Conservation (phyloP, 306 rosid genomes). For the Pterocarpus santalinus region DNA sequence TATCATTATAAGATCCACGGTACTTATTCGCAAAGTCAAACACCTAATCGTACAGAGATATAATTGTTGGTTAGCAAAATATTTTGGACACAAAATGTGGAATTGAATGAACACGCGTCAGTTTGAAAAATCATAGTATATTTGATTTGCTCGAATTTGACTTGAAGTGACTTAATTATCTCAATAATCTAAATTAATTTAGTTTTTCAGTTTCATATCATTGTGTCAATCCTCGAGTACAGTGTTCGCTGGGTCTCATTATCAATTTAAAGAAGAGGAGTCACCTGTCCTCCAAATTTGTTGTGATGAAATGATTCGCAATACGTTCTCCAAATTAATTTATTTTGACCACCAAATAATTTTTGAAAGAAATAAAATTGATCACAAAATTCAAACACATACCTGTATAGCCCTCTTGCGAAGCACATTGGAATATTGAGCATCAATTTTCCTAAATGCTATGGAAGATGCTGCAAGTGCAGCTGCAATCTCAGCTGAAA, state of each 20-base stretch:
- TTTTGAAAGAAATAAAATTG: neutral
- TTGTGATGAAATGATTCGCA: neutral
- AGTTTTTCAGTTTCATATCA: no score
- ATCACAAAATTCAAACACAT: neutral
- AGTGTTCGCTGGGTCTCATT: no score
- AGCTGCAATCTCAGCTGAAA: slow-evolving; percentile 57
- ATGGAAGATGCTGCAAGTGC: slow-evolving; percentile 67
- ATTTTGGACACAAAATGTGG: neutral
- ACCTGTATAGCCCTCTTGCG: slow-evolving; percentile 42
- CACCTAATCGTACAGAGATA: slow-evolving; percentile 43
- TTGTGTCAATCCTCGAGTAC: no score
- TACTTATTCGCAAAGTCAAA: slow-evolving; percentile 59
- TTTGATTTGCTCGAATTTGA: no score
- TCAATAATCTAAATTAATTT: no score
- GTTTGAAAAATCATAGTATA: no score
- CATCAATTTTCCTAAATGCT: slow-evolving; percentile 7
- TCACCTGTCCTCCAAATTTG: no score
- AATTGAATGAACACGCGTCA: no score
- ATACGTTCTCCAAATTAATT: neutral
- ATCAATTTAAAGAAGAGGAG: no score
- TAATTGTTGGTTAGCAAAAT: neutral
- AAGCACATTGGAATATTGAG: slow-evolving; percentile 39
- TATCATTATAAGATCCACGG: slow-evolving; percentile 54
- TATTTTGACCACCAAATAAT: neutral
- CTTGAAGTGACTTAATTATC: no score